These are phyloP conservation scores for Venturia nashicola DNA, from an alignment of 2,329 filamentous ascomycete genomes.

Conservation along the genomic window DNA sequence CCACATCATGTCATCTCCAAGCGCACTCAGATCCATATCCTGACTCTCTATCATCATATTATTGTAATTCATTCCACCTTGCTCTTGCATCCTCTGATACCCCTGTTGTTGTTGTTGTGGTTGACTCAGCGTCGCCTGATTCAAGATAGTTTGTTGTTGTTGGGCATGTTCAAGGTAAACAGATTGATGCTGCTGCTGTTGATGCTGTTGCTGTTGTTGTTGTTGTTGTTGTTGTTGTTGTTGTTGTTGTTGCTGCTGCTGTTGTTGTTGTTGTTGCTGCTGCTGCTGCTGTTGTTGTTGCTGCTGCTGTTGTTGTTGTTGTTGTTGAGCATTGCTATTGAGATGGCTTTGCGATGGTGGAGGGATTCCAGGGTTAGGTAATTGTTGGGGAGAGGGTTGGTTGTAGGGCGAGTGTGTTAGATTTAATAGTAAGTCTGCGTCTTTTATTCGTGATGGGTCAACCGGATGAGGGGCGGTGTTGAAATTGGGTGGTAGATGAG, in stretches of 20 bases:
- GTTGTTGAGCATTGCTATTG: not conserved
- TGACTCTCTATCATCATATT: constrained; percentile 64
- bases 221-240: constrained; percentile 16
- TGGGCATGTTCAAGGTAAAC: not conserved
- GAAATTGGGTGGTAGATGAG: not conserved
- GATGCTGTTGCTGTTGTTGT: not conserved
- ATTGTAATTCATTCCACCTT: constrained; percentile 20
- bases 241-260: constrained; percentile 1
- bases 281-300: too few relatives aligned
- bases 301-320: not conserved
- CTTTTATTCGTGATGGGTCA: not conserved
- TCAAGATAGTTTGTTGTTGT: not conserved
- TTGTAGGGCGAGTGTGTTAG: not conserved
- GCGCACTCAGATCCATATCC: constrained; percentile 60
- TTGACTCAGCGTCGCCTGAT: constrained; percentile 14
- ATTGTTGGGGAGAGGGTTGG: not conserved
- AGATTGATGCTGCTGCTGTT: not conserved
- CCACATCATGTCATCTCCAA: constrained; percentile 64
- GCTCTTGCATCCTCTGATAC: not conserved
- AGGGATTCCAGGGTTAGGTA: not conserved
- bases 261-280: too few relatives aligned
- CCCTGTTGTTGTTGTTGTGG: constrained; percentile 14
- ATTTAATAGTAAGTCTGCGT: not conserved
- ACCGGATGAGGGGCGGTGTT: not conserved
- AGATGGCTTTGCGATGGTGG: not conserved